Evolutionary conservation across 148 eudicot genomes (phyloP).

Genomic region (Vaccinium macrocarpon): DNA sequence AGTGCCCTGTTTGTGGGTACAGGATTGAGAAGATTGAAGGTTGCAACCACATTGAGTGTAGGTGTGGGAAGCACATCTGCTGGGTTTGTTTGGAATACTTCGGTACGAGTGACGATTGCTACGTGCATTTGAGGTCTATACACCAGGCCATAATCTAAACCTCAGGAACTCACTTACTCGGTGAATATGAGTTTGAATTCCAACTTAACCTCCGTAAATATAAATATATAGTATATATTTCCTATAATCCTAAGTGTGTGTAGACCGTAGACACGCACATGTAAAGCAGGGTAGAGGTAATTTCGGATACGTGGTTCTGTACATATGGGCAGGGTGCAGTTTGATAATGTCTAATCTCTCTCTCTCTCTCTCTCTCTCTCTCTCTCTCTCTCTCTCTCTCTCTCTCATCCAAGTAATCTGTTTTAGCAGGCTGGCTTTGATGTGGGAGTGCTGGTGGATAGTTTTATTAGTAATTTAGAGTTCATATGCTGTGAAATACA

Average conservation of each 20-base stretch:
- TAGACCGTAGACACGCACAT: not conserved
- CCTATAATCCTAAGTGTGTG: not conserved
- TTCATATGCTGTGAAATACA: not conserved
- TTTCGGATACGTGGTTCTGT: not conserved
- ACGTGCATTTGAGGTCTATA: slow-evolving; percentile 55
- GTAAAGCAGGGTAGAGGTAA: not conserved
- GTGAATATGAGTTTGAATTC: not conserved
- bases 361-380: not conserved
- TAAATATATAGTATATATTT: not conserved
- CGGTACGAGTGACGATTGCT: slow-evolving; percentile 57
- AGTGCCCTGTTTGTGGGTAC: slow-evolving; percentile 66
- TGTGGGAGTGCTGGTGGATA: too few species aligned
- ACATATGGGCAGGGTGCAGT: slow-evolving; percentile 1
- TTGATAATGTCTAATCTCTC: not conserved
- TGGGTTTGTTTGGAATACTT: slow-evolving; percentile 81
- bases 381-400: too few species aligned
- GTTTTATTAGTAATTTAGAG: not conserved
- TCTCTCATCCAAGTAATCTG: too few species aligned
- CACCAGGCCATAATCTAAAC: slow-evolving; percentile 48
- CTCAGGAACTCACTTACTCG: not conserved
- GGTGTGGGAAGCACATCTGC: slow-evolving; percentile 81
- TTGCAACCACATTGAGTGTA: slow-evolving; percentile 87
- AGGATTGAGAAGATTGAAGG: slow-evolving; percentile 89
- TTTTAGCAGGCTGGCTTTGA: too few species aligned
- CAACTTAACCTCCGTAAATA: not conserved